Percentiles rank a stretch among this genome's conserved stretches.
These are phyloP conservation scores for Aspergillus aculeatus DNA, from an alignment of 2,329 filamentous ascomycete species.

Conservation along the genomic window DNA sequence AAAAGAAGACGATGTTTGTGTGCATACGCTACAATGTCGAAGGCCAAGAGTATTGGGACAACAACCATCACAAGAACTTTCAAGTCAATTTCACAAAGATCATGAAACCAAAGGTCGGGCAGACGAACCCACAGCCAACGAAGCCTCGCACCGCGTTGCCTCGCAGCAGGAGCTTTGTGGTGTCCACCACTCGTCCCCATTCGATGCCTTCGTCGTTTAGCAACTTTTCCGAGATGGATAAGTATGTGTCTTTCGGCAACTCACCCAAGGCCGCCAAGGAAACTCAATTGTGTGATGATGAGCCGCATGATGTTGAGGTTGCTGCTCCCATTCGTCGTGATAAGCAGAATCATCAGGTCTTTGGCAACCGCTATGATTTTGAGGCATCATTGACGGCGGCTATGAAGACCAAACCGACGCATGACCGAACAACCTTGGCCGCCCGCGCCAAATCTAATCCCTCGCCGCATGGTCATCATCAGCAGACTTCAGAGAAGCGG, in stretches of 20 bases:
- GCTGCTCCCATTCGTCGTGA: conserved; percentile 52
- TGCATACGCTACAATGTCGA: conserved; percentile 85
- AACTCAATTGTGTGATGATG: conserved; percentile 71
- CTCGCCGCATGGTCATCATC: conserved; percentile 11
- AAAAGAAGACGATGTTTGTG: conserved; percentile 88
- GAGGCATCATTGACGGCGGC: conserved; percentile 85
- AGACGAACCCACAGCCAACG: conserved; percentile 39
- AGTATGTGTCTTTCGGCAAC: conserved; percentile 56
- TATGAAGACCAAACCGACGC: conserved; percentile 64
- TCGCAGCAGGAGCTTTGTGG: conserved; percentile 62
- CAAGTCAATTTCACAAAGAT: conserved; percentile 91
- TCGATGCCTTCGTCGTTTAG: conserved; percentile 60
- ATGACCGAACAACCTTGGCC: conserved; percentile 61
- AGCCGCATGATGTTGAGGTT: conserved; percentile 64
- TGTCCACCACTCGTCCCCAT: conserved; percentile 51
- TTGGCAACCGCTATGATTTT: conserved; percentile 94
- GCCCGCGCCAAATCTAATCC: conserved; percentile 56
- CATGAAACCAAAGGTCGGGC: conserved; percentile 55
- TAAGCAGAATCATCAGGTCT: conserved; percentile 64
- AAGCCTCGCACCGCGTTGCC: conserved; percentile 59
- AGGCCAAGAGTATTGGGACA: conserved; percentile 91
- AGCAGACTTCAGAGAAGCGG: conserved; percentile 12
- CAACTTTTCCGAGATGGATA: conserved; percentile 66
- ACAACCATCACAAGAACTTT: conserved; percentile 83
- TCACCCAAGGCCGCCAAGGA: conserved; percentile 63